Conservation (phyloP, 106 monocot species). For the Iris macrosiphon region DNA sequence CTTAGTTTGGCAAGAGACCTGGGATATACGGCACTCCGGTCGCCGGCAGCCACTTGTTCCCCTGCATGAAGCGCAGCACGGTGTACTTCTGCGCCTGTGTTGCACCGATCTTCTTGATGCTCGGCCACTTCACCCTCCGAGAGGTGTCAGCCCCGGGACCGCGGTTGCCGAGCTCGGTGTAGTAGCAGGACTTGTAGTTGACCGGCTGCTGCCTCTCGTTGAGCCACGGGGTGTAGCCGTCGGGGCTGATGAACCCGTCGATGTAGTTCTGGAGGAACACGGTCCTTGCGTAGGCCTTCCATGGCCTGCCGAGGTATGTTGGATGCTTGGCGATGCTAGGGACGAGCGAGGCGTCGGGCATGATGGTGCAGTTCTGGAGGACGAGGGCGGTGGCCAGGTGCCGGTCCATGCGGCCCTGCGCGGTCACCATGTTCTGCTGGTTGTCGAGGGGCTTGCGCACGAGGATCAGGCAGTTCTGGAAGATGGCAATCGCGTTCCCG, state of each 20-base stretch:
- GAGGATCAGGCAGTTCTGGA: constrained; percentile 66
- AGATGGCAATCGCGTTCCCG: constrained; percentile 41
- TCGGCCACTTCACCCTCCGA: constrained; percentile 25
- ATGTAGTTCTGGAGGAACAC: constrained; percentile 21
- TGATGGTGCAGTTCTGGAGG: constrained; percentile 58
- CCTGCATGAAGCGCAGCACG: constrained; percentile 19
- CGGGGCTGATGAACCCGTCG: constrained; percentile 28
- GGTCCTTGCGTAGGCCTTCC: constrained; percentile 34
- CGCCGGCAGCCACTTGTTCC: constrained; percentile 12
- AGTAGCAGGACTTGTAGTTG: constrained; percentile 21
- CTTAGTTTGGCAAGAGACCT: constrained; percentile 16
- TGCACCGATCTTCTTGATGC: constrained; percentile 17
- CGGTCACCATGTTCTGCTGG: constrained; percentile 71
- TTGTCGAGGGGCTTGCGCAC: constrained; percentile 47
- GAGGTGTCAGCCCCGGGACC: constrained; percentile 28
- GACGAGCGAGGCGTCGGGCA: constrained; percentile 18
- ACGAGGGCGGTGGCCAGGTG: constrained; percentile 33
- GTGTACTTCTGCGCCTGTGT: constrained; percentile 14
- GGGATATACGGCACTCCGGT: constrained; percentile 28
- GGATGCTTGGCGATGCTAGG: constrained; percentile 2
- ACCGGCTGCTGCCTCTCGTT: background rate
- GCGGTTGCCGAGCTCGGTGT: constrained; percentile 29
- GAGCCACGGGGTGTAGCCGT: constrained; percentile 29
- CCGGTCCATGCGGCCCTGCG: constrained; percentile 43
- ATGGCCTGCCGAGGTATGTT: constrained; percentile 36